phyloP scores from a whole-genome alignment of 2,329 filamentous ascomycete genomes.

The Diplodia sapinea region DNA sequence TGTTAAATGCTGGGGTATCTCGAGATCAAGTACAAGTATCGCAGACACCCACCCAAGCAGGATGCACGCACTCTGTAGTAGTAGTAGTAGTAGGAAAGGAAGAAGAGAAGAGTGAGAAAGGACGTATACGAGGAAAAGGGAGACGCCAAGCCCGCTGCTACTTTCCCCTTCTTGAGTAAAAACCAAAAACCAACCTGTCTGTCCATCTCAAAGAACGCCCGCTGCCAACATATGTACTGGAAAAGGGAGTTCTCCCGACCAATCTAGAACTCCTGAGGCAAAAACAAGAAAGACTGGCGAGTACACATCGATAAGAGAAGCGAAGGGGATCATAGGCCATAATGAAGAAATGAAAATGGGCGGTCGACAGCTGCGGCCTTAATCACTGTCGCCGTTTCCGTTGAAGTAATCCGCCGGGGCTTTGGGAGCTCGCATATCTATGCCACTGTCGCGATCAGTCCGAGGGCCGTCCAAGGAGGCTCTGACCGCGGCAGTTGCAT shows the following conservation, averaged over 20 bases:
- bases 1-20: slow-evolving; percentile 33
- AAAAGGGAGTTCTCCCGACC: neutral
- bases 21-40: slow-evolving; percentile 32
- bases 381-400: slow-evolving; percentile 8
- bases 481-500: slow-evolving; percentile 33
- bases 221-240: slow-evolving; percentile 14
- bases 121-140: neutral
- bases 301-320: slow-evolving; percentile 27
- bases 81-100: neutral
- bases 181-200: slow-evolving; percentile 24
- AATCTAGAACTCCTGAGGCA: slow-evolving; percentile 23
- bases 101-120: slow-evolving; percentile 5
- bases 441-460: slow-evolving; percentile 47
- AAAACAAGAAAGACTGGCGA: slow-evolving; percentile 19
- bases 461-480: slow-evolving; percentile 34
- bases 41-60: slow-evolving; percentile 32
- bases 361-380: slow-evolving; percentile 13
- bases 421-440: slow-evolving; percentile 40
- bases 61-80: slow-evolving; percentile 28
- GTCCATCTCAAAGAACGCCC: slow-evolving; percentile 26
- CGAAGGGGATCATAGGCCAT: slow-evolving; percentile 20
- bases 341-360: slow-evolving; percentile 14
- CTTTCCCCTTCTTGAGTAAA: slow-evolving; percentile 7
- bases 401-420: slow-evolving; percentile 19
- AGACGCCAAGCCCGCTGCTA: slow-evolving; percentile 26